A percentile compares a stretch with the other conserved stretches of the same genome.
Evolutionary conservation across 2,329 filamentous ascomycete species (phyloP).

Genomic region (Drechslerella dactyloides): DNA sequence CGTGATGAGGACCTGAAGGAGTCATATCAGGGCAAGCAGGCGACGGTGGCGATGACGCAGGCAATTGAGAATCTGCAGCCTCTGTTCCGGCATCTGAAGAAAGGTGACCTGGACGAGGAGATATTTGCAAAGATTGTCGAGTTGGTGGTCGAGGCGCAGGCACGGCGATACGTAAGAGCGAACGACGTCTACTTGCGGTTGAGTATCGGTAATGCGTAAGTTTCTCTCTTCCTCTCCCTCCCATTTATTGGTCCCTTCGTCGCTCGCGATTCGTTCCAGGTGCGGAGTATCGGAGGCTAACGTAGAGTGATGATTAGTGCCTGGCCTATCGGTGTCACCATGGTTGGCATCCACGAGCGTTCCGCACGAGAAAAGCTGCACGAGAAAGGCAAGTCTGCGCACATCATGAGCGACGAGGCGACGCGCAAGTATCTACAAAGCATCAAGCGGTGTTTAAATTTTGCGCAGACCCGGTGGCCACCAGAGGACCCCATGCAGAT

Average conservation of each 20-base stretch:
- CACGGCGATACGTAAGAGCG: conserved; percentile 89
- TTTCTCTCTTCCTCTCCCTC: conserved; percentile 45
- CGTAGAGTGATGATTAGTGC: conserved; percentile 62
- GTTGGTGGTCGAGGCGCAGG: conserved; percentile 89
- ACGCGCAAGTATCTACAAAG: conserved; percentile 96
- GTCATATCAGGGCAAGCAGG: conserved; percentile 79
- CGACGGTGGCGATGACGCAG: conserved; percentile 82
- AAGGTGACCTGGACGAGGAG: conserved; percentile 76
- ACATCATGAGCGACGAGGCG: conserved; percentile 96
- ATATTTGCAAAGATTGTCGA: conserved; percentile 84
- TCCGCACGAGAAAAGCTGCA: conserved; percentile 94
- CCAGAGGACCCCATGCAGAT: conserved; percentile 89
- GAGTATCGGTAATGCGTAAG: conserved; percentile 85
- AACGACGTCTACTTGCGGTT: conserved; percentile 93
- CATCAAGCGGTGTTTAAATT: conserved; percentile 94
- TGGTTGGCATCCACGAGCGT: conserved; percentile 99
- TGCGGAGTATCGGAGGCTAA: no score
- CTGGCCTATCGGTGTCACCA: conserved; percentile 98
- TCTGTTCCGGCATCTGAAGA: conserved; percentile 87
- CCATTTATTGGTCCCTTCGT: conserved; percentile 19
- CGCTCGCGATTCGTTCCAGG: neutral
- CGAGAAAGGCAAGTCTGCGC: conserved; percentile 78
- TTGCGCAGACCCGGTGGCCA: conserved; percentile 95
- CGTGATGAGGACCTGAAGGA: conserved; percentile 67
- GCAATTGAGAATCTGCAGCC: conserved; percentile 87